Percentiles rank a stretch among this genome's conserved stretches.
phyloP scores from a whole-genome alignment of 2,329 filamentous ascomycete species.

The Botryotinia convoluta region DNA sequence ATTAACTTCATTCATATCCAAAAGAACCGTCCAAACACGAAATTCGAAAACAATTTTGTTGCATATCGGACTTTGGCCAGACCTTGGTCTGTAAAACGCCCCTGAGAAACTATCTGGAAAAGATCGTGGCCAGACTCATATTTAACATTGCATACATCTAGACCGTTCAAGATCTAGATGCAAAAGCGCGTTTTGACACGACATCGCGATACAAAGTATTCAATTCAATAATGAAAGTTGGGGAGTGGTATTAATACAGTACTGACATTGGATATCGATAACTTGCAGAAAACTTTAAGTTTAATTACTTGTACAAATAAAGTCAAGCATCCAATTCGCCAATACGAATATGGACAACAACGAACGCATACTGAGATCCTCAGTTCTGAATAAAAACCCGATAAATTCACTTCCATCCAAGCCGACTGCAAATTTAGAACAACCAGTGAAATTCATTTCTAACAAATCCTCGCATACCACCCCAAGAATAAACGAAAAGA shows the following conservation, averaged over 20 bases:
- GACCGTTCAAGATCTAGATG: neutral
- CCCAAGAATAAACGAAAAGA: neutral
- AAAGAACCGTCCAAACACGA: neutral
- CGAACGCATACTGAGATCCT: constrained; percentile 4
- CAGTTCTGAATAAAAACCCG: neutral
- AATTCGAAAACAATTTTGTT: neutral
- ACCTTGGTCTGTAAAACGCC: neutral
- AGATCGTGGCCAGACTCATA: neutral
- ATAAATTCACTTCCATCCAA: neutral
- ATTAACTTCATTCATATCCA: neutral
- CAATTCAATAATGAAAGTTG: neutral
- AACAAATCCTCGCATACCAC: accelerated
- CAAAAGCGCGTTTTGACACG: neutral
- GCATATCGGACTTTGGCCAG: constrained; percentile 3
- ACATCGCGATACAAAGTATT: neutral
- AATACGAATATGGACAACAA: neutral
- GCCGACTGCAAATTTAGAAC: neutral
- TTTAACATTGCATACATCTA: neutral
- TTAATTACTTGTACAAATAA: neutral
- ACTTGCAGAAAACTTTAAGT: neutral
- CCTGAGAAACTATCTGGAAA: neutral
- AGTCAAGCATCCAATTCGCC: neutral
- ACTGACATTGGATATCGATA: neutral
- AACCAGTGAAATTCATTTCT: neutral
- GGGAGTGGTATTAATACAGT: neutral